A percentile compares a stretch with the other conserved stretches of the same genome.
phyloP scores from a whole-genome alignment of 768 basidiomycete genomes.

The Tulasnella sp. region DNA sequence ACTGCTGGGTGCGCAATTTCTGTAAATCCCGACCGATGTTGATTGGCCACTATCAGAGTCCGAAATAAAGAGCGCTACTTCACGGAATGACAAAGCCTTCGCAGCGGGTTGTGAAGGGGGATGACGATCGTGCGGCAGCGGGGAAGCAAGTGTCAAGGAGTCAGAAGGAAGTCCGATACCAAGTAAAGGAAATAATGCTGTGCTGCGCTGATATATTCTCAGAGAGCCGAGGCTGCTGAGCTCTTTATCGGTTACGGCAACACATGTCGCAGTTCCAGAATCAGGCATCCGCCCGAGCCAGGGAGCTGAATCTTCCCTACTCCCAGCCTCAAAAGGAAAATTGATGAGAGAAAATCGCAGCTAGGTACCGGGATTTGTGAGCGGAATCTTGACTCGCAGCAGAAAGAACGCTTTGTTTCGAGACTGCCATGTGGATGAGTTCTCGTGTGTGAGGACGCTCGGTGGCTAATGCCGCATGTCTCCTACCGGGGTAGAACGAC shows the following conservation, averaged over 20 bases:
- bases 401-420: neutral
- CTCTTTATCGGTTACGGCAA: neutral
- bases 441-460: neutral
- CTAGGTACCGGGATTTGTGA: neutral
- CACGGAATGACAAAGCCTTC: neutral
- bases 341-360: neutral
- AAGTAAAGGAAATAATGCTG: neutral
- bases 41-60: neutral
- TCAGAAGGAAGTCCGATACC: neutral
- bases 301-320: neutral
- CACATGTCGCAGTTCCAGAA: neutral
- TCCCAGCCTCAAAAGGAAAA: neutral
- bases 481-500: neutral
- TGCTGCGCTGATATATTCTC: neutral
- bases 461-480: neutral
- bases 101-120: neutral
- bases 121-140: neutral
- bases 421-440: neutral
- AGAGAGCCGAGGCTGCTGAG: neutral
- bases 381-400: neutral
- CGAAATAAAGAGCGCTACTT: neutral
- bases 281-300: neutral
- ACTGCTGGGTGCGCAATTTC: neutral
- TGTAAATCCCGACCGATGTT: neutral
- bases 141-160: neutral